Evolutionary conservation across 352 stramenopile genomes (phyloP).

Genomic region (Paralagenidium karlingii): DNA sequence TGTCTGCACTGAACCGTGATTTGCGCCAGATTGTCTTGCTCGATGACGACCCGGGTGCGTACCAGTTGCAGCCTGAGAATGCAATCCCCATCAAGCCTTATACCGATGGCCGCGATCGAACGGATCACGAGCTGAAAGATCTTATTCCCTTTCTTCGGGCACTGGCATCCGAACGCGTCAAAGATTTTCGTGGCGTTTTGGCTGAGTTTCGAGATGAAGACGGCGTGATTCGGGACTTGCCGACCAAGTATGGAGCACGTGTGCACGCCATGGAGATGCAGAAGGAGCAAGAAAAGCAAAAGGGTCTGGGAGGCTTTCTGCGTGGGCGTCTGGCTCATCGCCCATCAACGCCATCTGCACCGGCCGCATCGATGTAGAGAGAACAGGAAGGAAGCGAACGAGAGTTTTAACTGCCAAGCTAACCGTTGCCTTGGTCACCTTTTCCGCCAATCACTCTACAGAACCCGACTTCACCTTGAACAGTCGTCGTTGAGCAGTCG

Average conservation of each 20-base stretch:
- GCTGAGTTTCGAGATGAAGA: slow-evolving; percentile 72
- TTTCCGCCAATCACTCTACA: too few species aligned
- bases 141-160: slow-evolving; percentile 80
- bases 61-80: slow-evolving; percentile 77
- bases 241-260: slow-evolving; percentile 60
- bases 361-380: slow-evolving; percentile 1
- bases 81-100: slow-evolving; percentile 70
- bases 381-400: too few species aligned
- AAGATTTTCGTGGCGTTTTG: slow-evolving; percentile 66
- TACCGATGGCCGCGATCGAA: slow-evolving; percentile 62
- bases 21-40: slow-evolving; percentile 72
- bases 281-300: slow-evolving; percentile 69
- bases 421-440: too few species aligned
- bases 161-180: slow-evolving; percentile 56
- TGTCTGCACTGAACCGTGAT: slow-evolving; percentile 68
- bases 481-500: too few species aligned
- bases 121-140: slow-evolving; percentile 67
- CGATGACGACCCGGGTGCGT: slow-evolving; percentile 68
- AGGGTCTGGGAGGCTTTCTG: slow-evolving; percentile 74
- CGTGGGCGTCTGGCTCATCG: slow-evolving; percentile 55
- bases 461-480: too few species aligned
- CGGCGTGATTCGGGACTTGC: slow-evolving; percentile 63
- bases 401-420: too few species aligned
- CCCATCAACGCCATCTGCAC: slow-evolving; percentile 10
- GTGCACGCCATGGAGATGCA: slow-evolving; percentile 71